A percentile compares a stretch with the other conserved stretches of the same genome.
Evolutionary conservation across 371 early-diverging fungal species (phyloP).

Genomic region (Zychaea mexicana): DNA sequence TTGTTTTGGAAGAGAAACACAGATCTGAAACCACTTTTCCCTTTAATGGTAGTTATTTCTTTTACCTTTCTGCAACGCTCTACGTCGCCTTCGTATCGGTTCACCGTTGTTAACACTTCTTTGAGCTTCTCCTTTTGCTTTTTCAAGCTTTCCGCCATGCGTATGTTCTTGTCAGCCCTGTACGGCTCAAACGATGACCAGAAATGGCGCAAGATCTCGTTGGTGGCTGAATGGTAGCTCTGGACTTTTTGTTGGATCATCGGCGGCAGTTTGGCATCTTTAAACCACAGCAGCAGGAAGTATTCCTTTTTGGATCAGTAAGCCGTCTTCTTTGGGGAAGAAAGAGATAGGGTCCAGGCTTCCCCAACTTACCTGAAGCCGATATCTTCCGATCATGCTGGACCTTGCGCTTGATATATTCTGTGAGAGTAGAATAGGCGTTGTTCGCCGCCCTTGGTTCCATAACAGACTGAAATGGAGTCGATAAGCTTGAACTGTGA

Average conservation of each 20-base stretch:
- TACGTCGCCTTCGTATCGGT: slow-evolving; percentile 31
- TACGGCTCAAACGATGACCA: slow-evolving; percentile 62
- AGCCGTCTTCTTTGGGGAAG: too few relatives aligned
- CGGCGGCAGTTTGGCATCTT: slow-evolving; percentile 46
- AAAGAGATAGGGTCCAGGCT: too few relatives aligned
- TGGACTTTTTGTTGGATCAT: slow-evolving; percentile 51
- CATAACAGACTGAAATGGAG: slow-evolving; percentile 29
- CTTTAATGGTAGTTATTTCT: neutral
- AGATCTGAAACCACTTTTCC: neutral
- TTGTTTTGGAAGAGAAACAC: neutral
- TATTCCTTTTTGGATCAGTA: neutral
- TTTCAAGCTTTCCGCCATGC: slow-evolving; percentile 57
- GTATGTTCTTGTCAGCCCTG: slow-evolving; percentile 49
- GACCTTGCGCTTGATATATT: slow-evolving; percentile 35
- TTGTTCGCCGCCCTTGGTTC: slow-evolving; percentile 31
- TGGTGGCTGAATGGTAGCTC: slow-evolving; percentile 60
- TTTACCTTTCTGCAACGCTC: slow-evolving; percentile 42
- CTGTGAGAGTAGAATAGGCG: slow-evolving; percentile 34
- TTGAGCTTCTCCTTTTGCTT: slow-evolving; percentile 53
- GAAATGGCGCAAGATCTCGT: slow-evolving; percentile 68
- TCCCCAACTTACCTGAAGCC: slow-evolving; percentile 26
- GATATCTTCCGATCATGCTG: slow-evolving; percentile 26
- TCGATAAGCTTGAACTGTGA: too few relatives aligned
- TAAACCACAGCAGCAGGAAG: too few relatives aligned
- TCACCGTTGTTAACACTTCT: slow-evolving; percentile 39